Evolutionary conservation across 2,329 filamentous ascomycete species (phyloP), one percentile per base, ranked within the genome.

Genomic region (Fulvia fulva): DNA sequence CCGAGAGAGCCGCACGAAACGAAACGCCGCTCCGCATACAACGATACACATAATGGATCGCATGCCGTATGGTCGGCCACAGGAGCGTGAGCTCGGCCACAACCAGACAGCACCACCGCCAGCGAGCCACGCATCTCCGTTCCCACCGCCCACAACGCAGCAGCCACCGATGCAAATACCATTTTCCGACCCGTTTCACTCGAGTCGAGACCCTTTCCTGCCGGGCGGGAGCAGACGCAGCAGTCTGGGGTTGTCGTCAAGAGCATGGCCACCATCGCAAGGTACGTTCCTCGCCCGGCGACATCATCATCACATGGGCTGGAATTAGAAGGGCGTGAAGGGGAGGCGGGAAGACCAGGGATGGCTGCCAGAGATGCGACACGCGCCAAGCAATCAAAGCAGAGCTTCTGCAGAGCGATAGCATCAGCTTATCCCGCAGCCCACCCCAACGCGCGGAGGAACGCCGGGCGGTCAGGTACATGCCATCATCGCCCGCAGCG

Each of bases 161-260:
- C 72, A 71, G 51, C 70, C 76, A 37, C 73, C 76, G 11, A 65
- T 76, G 41, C 77, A 79, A 61, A 73, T 76, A 49, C 76, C 78
- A 47, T 78, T 76, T 67, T 67, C 74, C 56, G 78, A 80, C 63
- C 76, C 78, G 22, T 80, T 78, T 56, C 69, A 74, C 51, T 64
- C 64, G 25, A 75, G 72, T 57, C 75, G 76, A 70, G 78, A 80
- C 63, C 76, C 78, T 11, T 81, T 80, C 66, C 67, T 78, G 41
- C 74, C 76, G 5, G 67, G 70, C 25, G 59, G 54, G 43, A 72
- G 74, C 50, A 72, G 77, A 54, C 70, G 71, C 65, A 73, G 68
- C 56, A 78, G 77, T 65, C 73, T 77, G 61, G 76, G 74, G 45
- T 59, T 63, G 16, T 61, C 59, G 23, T 65, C 67, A 53, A 69